A percentile compares a stretch with the other conserved stretches of the same genome.
phyloP scores from a whole-genome alignment of 345 rosid species.

The Carallia pectinifolia region DNA sequence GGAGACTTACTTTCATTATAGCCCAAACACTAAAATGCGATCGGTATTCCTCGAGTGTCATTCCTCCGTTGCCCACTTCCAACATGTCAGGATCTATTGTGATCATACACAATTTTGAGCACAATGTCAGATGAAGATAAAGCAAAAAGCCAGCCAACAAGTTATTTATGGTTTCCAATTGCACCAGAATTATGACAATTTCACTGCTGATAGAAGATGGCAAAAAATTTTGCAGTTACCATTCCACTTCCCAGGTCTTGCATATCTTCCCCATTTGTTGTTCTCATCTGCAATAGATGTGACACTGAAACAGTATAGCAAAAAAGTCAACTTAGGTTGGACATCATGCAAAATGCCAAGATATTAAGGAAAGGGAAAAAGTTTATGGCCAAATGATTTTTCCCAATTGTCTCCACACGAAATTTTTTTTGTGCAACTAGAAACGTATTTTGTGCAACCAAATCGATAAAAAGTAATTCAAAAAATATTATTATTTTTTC shows the following conservation, averaged over 20 bases:
- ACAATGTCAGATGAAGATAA: neutral
- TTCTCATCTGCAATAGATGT: conserved; percentile 22
- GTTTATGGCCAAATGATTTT: too few species aligned
- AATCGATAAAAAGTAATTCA: too few species aligned
- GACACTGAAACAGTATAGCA: conserved; percentile 5
- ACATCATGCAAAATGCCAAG: neutral
- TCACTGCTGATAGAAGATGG: neutral
- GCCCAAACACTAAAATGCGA: conserved; percentile 33
- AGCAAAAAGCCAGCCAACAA: neutral
- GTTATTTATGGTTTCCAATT: too few species aligned
- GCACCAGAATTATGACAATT: too few species aligned
- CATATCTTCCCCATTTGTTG: conserved; percentile 27
- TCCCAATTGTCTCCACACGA: too few species aligned
- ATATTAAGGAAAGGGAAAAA: neutral
- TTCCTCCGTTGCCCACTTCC: conserved; percentile 33
- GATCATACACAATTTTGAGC: conserved; percentile 7
- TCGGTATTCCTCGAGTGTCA: conserved; percentile 27
- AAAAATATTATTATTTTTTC: too few species aligned
- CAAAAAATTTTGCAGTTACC: conserved; percentile 17
- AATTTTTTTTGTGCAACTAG: too few species aligned
- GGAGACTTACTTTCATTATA: conserved; percentile 23
- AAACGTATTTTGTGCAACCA: too few species aligned
- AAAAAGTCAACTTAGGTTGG: neutral
- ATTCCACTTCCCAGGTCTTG: conserved; percentile 28
- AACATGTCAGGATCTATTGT: conserved; percentile 31